Evolutionary conservation across 257 asterid genomes (phyloP).

Genomic region (Henckelia pumila): DNA sequence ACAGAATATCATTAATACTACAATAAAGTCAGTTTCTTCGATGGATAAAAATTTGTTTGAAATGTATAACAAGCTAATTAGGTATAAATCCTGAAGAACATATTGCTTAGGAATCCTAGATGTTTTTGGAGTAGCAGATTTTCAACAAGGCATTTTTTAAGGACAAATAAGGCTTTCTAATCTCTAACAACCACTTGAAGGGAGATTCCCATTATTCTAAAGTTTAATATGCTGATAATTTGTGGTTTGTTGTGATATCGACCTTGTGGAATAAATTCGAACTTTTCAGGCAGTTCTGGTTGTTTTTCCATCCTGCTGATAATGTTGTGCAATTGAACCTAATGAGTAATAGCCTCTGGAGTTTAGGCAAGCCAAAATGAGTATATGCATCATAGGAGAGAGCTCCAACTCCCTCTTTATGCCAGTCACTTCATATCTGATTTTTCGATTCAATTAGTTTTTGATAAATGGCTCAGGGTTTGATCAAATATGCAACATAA

Average conservation of each 20-base stretch:
- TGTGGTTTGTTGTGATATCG: not conserved
- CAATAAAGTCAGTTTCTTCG: not conserved
- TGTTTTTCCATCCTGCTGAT: not conserved
- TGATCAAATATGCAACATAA: not conserved
- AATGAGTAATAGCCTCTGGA: too few species aligned
- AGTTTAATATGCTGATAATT: too few species aligned
- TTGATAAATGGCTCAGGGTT: too few species aligned
- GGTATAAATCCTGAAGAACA: not conserved
- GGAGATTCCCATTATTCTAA: not conserved
- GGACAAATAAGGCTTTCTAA: too few species aligned
- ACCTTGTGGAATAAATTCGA: not conserved
- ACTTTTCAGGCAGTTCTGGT: not conserved
- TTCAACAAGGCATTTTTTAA: too few species aligned
- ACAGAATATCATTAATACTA: not conserved
- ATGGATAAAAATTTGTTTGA: not conserved
- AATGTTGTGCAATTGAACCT: too few species aligned
- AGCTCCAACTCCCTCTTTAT: too few species aligned
- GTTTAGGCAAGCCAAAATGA: too few species aligned
- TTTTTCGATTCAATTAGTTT: not conserved
- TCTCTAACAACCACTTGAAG: not conserved
- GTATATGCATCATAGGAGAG: too few species aligned
- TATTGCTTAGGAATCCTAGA: not conserved
- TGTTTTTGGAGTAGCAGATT: too few species aligned
- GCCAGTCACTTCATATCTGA: too few species aligned
- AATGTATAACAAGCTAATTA: not conserved